Evolutionary conservation across 192 early-diverging fungal species (phyloP).

Genomic region (Backusella circina): DNA sequence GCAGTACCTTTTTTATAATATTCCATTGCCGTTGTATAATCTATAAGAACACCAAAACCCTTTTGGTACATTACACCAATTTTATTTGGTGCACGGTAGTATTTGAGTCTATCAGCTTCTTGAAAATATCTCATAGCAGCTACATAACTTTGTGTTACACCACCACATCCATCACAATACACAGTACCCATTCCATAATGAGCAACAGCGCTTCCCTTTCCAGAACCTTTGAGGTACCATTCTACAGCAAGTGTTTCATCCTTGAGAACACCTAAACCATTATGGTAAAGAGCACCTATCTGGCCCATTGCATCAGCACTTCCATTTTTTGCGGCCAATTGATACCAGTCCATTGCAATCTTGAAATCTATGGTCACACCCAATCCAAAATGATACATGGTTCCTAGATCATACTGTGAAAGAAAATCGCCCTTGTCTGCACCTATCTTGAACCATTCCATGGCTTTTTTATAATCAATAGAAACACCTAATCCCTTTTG

Average conservation of each 20-base stretch:
- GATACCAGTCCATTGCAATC: not conserved
- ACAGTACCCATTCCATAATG: not conserved
- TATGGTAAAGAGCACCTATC: not conserved
- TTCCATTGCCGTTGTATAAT: not conserved
- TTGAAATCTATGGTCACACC: not conserved
- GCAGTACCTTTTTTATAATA: not conserved
- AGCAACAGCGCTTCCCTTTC: not conserved
- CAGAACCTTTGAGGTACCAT: not conserved
- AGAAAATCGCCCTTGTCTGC: not conserved
- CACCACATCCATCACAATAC: not conserved
- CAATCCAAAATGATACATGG: not conserved
- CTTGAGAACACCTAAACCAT: not conserved
- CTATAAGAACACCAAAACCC: not conserved
- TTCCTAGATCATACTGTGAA: not conserved
- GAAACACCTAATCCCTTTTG: not conserved
- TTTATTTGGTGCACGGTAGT: not conserved
- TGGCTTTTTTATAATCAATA: not conserved
- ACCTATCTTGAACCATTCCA: not conserved
- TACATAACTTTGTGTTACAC: not conserved
- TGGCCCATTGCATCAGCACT: not conserved
- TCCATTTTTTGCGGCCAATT: not conserved
- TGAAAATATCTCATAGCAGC: not conserved
- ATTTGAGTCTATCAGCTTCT: not conserved
- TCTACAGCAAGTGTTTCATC: not conserved
- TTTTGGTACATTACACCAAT: not conserved